Evolutionary conservation across 352 stramenopile genomes (phyloP), one percentile per base, ranked within the genome.

Genomic region (Bremia lactucae): DNA sequence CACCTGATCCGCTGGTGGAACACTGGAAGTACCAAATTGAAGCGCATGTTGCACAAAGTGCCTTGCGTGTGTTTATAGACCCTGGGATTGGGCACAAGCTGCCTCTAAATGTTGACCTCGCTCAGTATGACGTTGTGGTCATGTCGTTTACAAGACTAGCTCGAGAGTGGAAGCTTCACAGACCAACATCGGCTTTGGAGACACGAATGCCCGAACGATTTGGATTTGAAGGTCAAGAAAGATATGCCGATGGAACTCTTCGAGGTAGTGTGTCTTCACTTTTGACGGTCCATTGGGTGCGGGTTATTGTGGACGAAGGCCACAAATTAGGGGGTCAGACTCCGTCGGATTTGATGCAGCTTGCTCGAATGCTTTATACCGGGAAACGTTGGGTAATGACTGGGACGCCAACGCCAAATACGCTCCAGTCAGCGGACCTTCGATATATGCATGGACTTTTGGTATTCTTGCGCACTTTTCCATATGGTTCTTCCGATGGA

Each of bases 301-400:
- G 94, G 28, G 62, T 98, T 25, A 79, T 98, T 46, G 89, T 98
- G 2, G 93, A 98, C 49, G 94, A 98, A 78, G 94, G 94, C 6
- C 93, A 98, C 59, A 94, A 96, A 48, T 52, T 98, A 5, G 87
- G 85, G 15, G 72, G 73, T 4, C 71, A 68, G 21, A 67, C 62
- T 15, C 54, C 68, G 29, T 75, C 66, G 2, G 69, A 79, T 42
- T 65, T 91, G 15, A 91, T 91, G 54, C 52, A 77, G 6, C 83
- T 96, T 48, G 84, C 94, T 6, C 58, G 76, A 18, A 38, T 87
- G 16, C 49, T 97, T 5, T 78, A 62, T 26, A 81, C 83, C 1
- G 70, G 96, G 40, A 78, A 85, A 42, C 67, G 89, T 11, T 98
- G 94, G 94, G 81, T 96, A n/a, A 98, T 98, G 93, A 98, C 92